Evolutionary conservation across 768 basidiomycete genomes (phyloP).

Genomic region (Lentinula guzmanii): DNA sequence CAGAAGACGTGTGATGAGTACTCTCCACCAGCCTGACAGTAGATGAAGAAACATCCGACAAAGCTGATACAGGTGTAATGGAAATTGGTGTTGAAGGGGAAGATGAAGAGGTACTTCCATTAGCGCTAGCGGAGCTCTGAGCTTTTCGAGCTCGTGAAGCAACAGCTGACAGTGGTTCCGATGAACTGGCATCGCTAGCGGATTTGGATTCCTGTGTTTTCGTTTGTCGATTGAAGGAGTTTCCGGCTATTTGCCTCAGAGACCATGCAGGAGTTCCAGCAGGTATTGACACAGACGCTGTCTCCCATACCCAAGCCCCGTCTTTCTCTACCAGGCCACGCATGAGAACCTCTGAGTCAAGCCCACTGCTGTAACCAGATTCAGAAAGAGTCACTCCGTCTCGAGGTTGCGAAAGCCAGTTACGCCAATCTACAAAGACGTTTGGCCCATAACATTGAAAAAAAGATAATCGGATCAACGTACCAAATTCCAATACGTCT

Average conservation of each 20-base stretch:
- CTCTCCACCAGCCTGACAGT: too few species aligned
- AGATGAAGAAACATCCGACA: too few species aligned
- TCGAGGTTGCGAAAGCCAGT: background rate
- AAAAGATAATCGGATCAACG: background rate
- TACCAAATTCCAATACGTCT: constrained; percentile 1
- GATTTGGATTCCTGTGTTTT: too few species aligned
- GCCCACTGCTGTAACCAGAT: background rate
- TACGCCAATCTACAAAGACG: background rate
- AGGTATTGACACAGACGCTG: background rate
- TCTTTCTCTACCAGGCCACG: constrained; percentile 1
- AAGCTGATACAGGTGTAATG: too few species aligned
- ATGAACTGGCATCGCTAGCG: too few species aligned
- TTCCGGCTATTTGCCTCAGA: background rate
- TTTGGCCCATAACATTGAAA: background rate
- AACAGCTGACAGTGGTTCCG: too few species aligned
- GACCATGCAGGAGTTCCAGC: background rate
- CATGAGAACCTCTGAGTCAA: background rate
- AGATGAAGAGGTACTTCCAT: too few species aligned
- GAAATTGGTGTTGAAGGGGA: too few species aligned
- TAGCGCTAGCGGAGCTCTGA: too few species aligned
- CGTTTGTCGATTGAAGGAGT: background rate
- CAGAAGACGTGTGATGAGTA: too few species aligned
- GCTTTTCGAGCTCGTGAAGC: too few species aligned
- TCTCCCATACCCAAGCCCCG: background rate
- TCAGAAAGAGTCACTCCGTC: background rate